Base-by-base conservation (phyloP, 2,329 filamentous ascomycete genomes). In the Nemania serpens region DNA sequence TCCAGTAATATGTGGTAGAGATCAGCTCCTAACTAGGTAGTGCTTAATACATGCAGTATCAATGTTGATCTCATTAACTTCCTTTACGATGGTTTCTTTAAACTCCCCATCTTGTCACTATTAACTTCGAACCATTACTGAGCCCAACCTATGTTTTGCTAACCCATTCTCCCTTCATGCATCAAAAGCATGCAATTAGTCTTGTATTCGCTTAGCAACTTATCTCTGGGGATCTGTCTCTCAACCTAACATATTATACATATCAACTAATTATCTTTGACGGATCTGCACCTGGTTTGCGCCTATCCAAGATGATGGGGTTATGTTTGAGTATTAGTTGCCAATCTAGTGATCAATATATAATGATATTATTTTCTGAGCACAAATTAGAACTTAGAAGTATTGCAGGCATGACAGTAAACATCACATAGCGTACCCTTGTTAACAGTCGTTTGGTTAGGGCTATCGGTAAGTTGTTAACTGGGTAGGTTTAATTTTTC, bases 271-370 rank as follows among this genome's bases (percentile, higher is more conserved):
- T n/a, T n/a, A n/a, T n/a, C n/a, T n/a, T n/a, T 1, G 69, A 70
- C 2, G 71, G 33, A 36, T 71, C 69, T 0, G 68, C 66, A 0
- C 65, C 46, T 69, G 66, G 47, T 67, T 69, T 6, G 76, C 75
- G 1, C 76, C 76, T 65, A 77, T 71, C 76, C 74, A 78, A 2
- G 66, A 51, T 25, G 74, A 70, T 25, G 76, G 76, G 6, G 74
- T 75, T 13, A 79, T 61, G 54, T 75, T 76, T 17, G 70, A 71
- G 56, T 7, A 29, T 29, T 75, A 79, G 58, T 77, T 78, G 5
- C 77, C 77, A 6, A 72, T 70, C 48, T 78, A 78, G 52, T 77
- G 72, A 61, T 18, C 76, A 73, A 59, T 78, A 78, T 0, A 76
- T 78, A 37, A 64, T 73, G n/a, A 72, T 58, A n/a, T 66, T 64